Evolutionary conservation across 139 green algal species (phyloP).

Genomic region (Micromonas commoda): DNA sequence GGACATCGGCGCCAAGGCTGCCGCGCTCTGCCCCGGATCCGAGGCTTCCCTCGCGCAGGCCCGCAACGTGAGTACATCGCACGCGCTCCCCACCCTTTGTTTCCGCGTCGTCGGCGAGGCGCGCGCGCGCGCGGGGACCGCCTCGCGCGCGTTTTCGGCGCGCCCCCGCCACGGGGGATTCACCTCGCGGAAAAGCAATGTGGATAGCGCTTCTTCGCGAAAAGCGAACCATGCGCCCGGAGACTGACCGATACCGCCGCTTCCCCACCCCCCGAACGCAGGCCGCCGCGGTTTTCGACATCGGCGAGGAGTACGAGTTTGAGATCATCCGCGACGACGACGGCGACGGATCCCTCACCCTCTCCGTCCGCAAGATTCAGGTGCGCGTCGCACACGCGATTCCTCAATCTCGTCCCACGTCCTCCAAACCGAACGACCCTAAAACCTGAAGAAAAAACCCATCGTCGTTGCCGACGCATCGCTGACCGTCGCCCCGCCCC

Average conservation of each 20-base stretch:
- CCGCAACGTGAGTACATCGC: constrained; percentile 9
- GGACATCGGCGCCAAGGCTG: constrained; percentile 87
- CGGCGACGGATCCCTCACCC: constrained; percentile 57
- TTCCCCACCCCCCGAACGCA: background rate
- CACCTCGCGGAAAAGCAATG: no score
- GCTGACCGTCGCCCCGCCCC: background rate
- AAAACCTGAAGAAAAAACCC: background rate
- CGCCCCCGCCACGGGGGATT: no score
- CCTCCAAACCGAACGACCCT: background rate
- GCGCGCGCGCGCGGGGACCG: no score
- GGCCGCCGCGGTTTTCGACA: constrained; percentile 17
- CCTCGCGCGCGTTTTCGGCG: no score
- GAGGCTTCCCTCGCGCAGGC: constrained; percentile 63
- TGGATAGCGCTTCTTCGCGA: no score
- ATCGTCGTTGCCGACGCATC: background rate
- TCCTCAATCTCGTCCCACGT: background rate
- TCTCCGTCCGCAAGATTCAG: constrained; percentile 73
- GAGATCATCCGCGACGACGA: constrained; percentile 68
- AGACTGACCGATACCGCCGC: background rate
- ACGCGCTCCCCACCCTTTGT: no score
- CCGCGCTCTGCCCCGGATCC: constrained; percentile 66
- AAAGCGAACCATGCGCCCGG: no score
- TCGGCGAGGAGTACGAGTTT: constrained; percentile 74
- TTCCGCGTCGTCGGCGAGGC: background rate
- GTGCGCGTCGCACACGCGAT: background rate